Base-by-base conservation (phyloP, 2,329 filamentous ascomycete species). In the Sarocladium oryzae region DNA sequence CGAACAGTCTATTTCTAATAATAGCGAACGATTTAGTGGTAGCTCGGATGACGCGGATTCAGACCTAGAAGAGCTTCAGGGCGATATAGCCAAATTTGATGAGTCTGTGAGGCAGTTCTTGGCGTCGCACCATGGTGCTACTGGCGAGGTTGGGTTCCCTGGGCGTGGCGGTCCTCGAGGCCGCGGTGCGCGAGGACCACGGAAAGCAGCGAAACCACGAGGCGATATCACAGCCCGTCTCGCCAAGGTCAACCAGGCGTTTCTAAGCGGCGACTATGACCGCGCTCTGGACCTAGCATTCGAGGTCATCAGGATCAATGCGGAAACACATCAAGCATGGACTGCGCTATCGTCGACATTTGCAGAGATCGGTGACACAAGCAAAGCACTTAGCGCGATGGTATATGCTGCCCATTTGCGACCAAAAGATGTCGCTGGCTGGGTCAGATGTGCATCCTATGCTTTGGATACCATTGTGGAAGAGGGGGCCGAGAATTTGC, bases 191-290 rank as follows among this genome's bases (percentile, higher is more conserved):
- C 65, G 71, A 13, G 77, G 77, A 6, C 77, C 77, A 23, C 71
- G 78, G 16, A 81, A 83, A 62, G 77, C 81, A 21, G 82, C 80
- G 8, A 85, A 88, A 62, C 85, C 84, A 15, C 80, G 84, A 40
- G 81, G 77, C 36, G 84, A 89, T 57, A 88, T 90, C 64, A 88
- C 85, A 59, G 73, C 79, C 36, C 73, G 84, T 37, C 74, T 90
- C 46, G 76, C 78, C 43, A 74, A 79, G 60, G 87, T 88, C 2
- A 87, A 83, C 53, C 75, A 84, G 54, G 80, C 82, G 4, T 90
- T 84, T 60, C 73, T 89, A 53, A 72, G 77, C 9, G 73, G 77
- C 23, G 74, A 84, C 18, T 82, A 84, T 55, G 74, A 79, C 4
- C 70, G 75, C 36, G 84, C 86, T 4, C 69, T 82, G 32, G 74